These are phyloP conservation scores for Tagetes patula DNA, from an alignment of 129 eudicot genomes.

Conservation along the genomic window DNA sequence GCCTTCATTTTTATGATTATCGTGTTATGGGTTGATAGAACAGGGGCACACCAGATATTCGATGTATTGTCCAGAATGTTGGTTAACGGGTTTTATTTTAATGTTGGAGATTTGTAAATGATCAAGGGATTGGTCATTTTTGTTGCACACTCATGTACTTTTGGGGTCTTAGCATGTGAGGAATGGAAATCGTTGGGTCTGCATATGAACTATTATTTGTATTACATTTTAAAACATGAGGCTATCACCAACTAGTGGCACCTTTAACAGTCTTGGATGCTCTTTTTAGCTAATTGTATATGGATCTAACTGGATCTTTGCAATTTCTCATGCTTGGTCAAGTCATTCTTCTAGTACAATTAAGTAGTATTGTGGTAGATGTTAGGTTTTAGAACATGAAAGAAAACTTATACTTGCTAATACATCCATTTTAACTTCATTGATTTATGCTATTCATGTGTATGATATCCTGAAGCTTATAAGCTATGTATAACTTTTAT, in stretches of 20 bases:
- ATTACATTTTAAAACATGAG: background rate
- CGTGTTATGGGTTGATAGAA: background rate
- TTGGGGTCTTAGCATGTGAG: background rate
- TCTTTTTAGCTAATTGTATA: too few species aligned
- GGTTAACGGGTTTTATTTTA: background rate
- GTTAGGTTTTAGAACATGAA: constrained; percentile 8
- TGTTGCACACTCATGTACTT: background rate
- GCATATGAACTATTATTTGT: background rate
- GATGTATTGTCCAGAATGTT: constrained; percentile 18
- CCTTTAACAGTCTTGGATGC: too few species aligned
- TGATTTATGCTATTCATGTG: background rate
- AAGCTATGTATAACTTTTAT: background rate
- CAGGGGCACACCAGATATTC: constrained; percentile 21
- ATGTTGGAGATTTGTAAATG: too few species aligned
- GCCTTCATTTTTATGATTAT: background rate
- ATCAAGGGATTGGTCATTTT: background rate
- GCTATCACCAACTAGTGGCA: too few species aligned
- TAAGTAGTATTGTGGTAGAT: background rate
- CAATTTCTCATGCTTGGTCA: background rate
- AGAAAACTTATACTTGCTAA: constrained; percentile 13
- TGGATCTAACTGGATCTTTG: too few species aligned
- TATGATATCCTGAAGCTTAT: background rate
- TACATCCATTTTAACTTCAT: background rate
- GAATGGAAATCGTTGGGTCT: background rate
- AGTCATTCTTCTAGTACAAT: too few species aligned